Evolutionary conservation across 306 rosid species (phyloP), one percentile per base, ranked within the genome.

Genomic region (Fragaria ananassa): DNA sequence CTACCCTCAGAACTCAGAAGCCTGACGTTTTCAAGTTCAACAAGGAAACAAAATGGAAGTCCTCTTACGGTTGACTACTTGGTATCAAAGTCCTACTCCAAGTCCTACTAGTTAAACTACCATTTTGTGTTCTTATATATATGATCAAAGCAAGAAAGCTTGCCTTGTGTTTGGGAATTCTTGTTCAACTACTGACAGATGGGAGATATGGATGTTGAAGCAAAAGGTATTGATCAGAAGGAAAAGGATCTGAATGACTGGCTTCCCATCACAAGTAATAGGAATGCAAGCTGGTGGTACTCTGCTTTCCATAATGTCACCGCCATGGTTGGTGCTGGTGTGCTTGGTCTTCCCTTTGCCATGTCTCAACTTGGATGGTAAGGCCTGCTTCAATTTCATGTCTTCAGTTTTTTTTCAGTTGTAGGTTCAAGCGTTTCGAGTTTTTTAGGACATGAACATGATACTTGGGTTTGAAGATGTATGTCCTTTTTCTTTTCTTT

Each of bases 251-350:
- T 81, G 3, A 81, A 84, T 56, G 80, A 70, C 25, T 81, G 87
- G 85, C 87, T 84, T 70, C 80, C 87, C 21, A 72, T 84, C 72
- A 81, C 83, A 5, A 70, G 70, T 77, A 74, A 77, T 0, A 64
- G 87, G 41, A 70, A 74, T n/a, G 87, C 71, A 2, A 84, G 66
- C 19, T 84, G 85, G 87, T 81, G 82, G 82, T 81, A 68, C 65
- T 78, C 87, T 1, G 82, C 85, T 18, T 84, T 84, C 77, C 85
- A 81, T 75, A 84, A 84, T 74, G 75, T 84, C 79, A 84, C 87
- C 23, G 88, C 88, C 73, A 84, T 84, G 85, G 88, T 81, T 75
- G 85, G 88, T 19, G 88, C 88, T 63, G 88, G 88, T 21, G 85
- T 84, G 42, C 83, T 84, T 39, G 85, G 88, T 54, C 83, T 84